Percentiles rank a stretch among this genome's conserved stretches.
phyloP scores from a whole-genome alignment of 1,284 basidiomycete species.

The Salmacisia buchloeana region DNA sequence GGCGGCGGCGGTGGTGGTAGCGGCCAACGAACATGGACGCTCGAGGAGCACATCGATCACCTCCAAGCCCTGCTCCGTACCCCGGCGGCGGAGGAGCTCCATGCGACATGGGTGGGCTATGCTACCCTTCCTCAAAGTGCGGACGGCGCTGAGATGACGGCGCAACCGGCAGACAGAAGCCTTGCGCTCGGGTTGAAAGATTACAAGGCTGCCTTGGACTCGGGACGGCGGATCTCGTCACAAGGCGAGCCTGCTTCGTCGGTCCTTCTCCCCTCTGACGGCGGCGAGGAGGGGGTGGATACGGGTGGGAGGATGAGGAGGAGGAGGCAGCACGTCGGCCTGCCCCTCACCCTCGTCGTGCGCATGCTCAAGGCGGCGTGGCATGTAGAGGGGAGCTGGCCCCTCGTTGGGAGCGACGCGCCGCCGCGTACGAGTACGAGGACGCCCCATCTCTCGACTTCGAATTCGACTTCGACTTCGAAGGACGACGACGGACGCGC shows the following conservation, averaged over 20 bases:
- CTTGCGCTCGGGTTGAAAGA: not conserved
- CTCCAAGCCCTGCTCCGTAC: not conserved
- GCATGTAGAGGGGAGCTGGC: not conserved
- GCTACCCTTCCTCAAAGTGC: no score
- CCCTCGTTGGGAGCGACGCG: not conserved
- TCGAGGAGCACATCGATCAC: not conserved
- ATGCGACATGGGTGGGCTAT: not conserved
- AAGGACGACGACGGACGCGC: not conserved
- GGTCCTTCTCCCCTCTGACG: no score
- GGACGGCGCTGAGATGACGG: no score
- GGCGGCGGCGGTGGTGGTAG: no score
- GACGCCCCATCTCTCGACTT: not conserved
- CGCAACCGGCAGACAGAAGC: not conserved
- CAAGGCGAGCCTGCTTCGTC: no score
- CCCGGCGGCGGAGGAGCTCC: conserved; percentile 2
- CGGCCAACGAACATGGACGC: no score
- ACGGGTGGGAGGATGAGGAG: not conserved
- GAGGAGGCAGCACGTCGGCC: not conserved
- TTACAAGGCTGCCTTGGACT: not conserved
- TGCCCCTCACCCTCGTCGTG: not conserved
- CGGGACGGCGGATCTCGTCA: not conserved
- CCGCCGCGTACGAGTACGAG: no score
- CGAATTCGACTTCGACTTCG: not conserved
- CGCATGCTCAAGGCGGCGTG: conserved; percentile 1
- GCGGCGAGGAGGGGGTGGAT: not conserved